Conservation (phyloP, 179 eudicot species). For the Dionaea muscipula region DNA sequence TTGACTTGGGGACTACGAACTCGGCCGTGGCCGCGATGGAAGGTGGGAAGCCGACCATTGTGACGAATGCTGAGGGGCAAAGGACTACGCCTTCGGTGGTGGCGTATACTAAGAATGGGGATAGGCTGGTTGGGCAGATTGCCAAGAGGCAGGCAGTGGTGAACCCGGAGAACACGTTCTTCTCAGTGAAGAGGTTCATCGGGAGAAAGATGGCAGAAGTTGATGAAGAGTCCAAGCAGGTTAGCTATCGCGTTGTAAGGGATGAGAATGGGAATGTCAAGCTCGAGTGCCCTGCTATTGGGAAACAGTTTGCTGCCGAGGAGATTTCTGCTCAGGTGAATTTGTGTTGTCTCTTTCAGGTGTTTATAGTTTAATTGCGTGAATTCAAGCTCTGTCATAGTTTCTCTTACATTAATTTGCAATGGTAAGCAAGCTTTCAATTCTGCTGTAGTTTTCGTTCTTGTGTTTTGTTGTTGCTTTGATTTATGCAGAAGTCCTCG, state of each 20-base stretch:
- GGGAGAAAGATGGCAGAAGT: conserved; percentile 85
- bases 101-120: conserved; percentile 76
- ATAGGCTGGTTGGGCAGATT: conserved; percentile 71
- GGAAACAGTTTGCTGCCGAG: conserved; percentile 80
- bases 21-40: conserved; percentile 95
- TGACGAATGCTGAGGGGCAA: conserved; percentile 81
- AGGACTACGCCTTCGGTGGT: conserved; percentile 93
- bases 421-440: too few relatives aligned
- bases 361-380: neutral
- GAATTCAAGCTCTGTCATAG: too few relatives aligned
- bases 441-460: too few relatives aligned
- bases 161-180: conserved; percentile 77
- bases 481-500: too few relatives aligned
- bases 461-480: too few relatives aligned
- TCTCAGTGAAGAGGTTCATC: conserved; percentile 80
- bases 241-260: conserved; percentile 59
- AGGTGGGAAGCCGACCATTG: conserved; percentile 81
- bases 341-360: neutral
- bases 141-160: conserved; percentile 90
- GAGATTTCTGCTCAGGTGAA: conserved; percentile 90
- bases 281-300: conserved; percentile 90
- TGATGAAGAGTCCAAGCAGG: conserved; percentile 86
- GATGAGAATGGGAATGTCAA: conserved; percentile 88
- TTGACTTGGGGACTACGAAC: conserved; percentile 81
- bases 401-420: too few relatives aligned